Evolutionary conservation across 2,329 filamentous ascomycete species (phyloP).

Genomic region (Neobulgaria alba): DNA sequence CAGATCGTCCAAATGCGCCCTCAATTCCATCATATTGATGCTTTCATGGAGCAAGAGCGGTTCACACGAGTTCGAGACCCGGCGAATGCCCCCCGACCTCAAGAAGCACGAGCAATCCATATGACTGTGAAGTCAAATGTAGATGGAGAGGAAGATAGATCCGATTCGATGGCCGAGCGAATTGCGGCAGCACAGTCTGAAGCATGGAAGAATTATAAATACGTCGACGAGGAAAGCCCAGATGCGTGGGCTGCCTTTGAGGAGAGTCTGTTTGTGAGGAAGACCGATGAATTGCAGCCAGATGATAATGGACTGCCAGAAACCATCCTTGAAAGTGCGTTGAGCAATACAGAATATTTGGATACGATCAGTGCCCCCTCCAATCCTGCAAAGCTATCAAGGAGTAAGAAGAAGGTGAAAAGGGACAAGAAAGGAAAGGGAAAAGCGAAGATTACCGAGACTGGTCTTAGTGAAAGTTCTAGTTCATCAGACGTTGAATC

Average conservation of each 20-base stretch:
- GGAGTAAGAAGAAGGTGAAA: not conserved
- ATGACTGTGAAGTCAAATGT: slow-evolving; percentile 75
- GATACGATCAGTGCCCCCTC: slow-evolving; percentile 46
- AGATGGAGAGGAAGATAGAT: slow-evolving; percentile 55
- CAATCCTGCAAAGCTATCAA: not conserved
- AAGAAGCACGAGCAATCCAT: slow-evolving; percentile 68
- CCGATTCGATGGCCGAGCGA: slow-evolving; percentile 65
- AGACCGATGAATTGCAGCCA: slow-evolving; percentile 8
- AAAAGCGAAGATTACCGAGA: not conserved
- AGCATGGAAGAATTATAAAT: slow-evolving; percentile 69
- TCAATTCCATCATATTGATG: slow-evolving; percentile 89
- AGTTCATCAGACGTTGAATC: not conserved
- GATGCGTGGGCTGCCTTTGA: slow-evolving; percentile 70
- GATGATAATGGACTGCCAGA: slow-evolving; percentile 13
- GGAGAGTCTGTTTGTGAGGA: slow-evolving; percentile 52
- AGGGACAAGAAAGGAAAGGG: not conserved
- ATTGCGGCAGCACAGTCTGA: slow-evolving; percentile 75
- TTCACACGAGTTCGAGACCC: slow-evolving; percentile 34
- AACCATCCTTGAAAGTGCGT: slow-evolving; percentile 38
- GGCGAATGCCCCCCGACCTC: slow-evolving; percentile 14
- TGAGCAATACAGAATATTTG: slow-evolving; percentile 51
- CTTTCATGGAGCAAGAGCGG: slow-evolving; percentile 56
- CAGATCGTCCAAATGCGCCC: slow-evolving; percentile 84
- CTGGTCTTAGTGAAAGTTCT: not conserved
- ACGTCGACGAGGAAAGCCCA: slow-evolving; percentile 71